phyloP scores from a whole-genome alignment of 2,329 filamentous ascomycete species.

The Ophiocordyceps unilateralis region DNA sequence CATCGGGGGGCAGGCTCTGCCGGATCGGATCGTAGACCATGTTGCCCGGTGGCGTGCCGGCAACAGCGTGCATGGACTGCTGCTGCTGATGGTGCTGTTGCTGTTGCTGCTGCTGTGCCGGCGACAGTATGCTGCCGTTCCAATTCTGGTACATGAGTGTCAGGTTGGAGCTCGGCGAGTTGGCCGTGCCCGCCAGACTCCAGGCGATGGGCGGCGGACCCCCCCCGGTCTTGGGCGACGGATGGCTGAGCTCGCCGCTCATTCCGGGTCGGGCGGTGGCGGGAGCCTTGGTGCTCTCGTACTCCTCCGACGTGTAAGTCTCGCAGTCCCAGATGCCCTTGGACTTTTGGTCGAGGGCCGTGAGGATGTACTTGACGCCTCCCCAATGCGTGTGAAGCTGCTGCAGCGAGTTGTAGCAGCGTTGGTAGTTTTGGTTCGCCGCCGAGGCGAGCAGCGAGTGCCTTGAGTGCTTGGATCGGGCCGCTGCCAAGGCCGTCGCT shows the following conservation, averaged over 20 bases:
- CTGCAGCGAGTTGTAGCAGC: constrained; percentile 69
- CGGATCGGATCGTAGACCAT: constrained; percentile 45
- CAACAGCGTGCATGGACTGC: constrained; percentile 4
- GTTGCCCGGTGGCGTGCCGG: constrained; percentile 34
- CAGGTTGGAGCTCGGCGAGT: constrained; percentile 69
- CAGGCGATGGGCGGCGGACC: constrained; percentile 47
- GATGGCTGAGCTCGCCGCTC: constrained; percentile 24
- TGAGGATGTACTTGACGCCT: constrained; percentile 73
- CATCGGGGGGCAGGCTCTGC: constrained; percentile 30
- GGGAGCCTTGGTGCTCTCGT: constrained; percentile 48
- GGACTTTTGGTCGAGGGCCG: constrained; percentile 71
- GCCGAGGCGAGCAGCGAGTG: constrained; percentile 65
- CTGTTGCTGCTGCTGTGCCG: constrained; percentile 1
- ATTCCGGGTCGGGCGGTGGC: constrained; percentile 15
- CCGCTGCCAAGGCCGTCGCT: too few species aligned
- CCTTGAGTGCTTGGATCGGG: constrained; percentile 30
- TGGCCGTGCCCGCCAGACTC: constrained; percentile 75
- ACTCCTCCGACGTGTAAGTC: constrained; percentile 54
- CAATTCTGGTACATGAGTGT: constrained; percentile 59
- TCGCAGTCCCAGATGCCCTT: constrained; percentile 71
- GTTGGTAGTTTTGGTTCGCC: constrained; percentile 73
- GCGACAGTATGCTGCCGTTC: constrained; percentile 2
- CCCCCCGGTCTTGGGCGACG: constrained; percentile 26
- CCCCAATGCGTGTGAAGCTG: constrained; percentile 76
- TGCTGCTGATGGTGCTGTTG: neutral